Evolutionary conservation across 306 rosid genomes (phyloP), one percentile per base, ranked within the genome.

Genomic region (Sechiopsis laciniata): DNA sequence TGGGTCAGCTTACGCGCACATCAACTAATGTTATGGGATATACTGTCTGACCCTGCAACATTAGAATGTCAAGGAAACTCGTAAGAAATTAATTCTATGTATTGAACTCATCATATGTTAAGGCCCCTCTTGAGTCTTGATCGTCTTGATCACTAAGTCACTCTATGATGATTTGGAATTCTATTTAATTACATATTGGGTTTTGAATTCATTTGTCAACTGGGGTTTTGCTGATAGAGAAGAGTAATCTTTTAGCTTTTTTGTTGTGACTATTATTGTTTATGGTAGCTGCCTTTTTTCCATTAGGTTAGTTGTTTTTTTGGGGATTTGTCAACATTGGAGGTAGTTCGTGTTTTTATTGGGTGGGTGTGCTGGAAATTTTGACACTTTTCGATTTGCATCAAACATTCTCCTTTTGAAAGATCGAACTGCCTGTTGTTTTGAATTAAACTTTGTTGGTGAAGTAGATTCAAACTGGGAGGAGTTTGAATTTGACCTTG

Each of bases 271-370:
- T 20, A 19, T 45, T 46, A 6, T 45, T 45, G 24, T 20, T 46
- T 67, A 17, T 67, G 72, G 21, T 40, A 40, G 46, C 46, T 35
- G 77, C 51, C 32, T 10, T 12, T 67, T 69, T 17, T 54, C 10
- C 8, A 15, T 55, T 20, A 67, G 72, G 17, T 60, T 60, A 60
- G 17, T 67, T 13, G 0, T 37, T n/a, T 35, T 35, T 63, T 32
- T 35, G 11, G 56, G 5, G 72, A 42, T 67, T 46, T 81, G 82
- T 82, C 81, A 74, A 78, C 63, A 78, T 54, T 72, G 73, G 84
- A 68, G 81, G 79, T 75, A 73, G 26, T 46, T 55, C 37, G 64
- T 46, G 56, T n/a, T 57, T 22, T 21, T 46, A 35, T 53, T 37
- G 66, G 74, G 75, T 60, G 53, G 64, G 70, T 76, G 59, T 73